phyloP scores from a whole-genome alignment of 441 rosid genomes.

The Brassica balearica region DNA sequence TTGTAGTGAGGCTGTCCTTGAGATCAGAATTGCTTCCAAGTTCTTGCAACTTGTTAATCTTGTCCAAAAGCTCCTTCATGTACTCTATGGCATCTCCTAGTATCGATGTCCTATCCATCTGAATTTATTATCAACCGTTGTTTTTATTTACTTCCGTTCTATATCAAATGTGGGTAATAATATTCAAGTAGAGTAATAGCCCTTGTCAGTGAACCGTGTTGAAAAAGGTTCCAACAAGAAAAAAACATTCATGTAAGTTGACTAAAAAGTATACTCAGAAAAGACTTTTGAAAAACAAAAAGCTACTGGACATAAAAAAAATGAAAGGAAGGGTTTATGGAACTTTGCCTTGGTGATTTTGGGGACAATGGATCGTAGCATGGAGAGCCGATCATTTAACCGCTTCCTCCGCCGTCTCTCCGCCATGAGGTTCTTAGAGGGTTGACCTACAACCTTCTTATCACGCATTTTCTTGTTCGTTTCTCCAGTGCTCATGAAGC shows the following conservation, averaged over 20 bases:
- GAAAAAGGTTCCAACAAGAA: slow-evolving; percentile 7
- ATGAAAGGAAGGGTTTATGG: not conserved
- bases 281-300: not conserved
- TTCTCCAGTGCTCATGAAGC: slow-evolving; percentile 35
- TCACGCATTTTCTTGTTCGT: slow-evolving; percentile 48
- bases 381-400: slow-evolving; percentile 87
- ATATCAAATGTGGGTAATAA: not conserved
- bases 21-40: slow-evolving; percentile 45
- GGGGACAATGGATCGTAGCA: slow-evolving; percentile 96
- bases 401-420: slow-evolving; percentile 92
- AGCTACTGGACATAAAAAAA: not conserved
- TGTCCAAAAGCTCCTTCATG: slow-evolving; percentile 89
- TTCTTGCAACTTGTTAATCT: slow-evolving; percentile 68
- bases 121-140: slow-evolving; percentile 7
- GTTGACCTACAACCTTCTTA: slow-evolving; percentile 81
- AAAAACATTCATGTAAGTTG: not conserved
- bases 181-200: not conserved
- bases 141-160: not conserved
- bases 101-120: slow-evolving; percentile 98
- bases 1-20: slow-evolving; percentile 55
- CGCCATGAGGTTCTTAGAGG: slow-evolving; percentile 95
- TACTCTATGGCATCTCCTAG: slow-evolving; percentile 94
- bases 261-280: not conserved
- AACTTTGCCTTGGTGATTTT: slow-evolving; percentile 85
- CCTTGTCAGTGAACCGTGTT: not conserved